Evolutionary conservation across 2,329 filamentous ascomycete species (phyloP), one percentile per base, ranked within the genome.

Genomic region (Pleurostoma richardsiae): DNA sequence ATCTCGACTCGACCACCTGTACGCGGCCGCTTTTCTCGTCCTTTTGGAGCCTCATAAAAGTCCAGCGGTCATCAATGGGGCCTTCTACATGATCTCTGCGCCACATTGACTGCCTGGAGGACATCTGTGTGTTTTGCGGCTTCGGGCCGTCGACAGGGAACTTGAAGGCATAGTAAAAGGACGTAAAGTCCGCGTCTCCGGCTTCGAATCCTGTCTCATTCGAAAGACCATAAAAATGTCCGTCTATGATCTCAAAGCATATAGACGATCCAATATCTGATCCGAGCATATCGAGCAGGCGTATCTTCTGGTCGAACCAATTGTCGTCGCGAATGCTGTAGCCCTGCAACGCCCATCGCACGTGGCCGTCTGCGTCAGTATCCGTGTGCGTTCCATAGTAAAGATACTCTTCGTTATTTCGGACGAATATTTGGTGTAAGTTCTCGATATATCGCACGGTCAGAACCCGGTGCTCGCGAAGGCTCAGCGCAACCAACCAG

Each of bases 21-120:
- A 86, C 63, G 10, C 72, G 62, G 2, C 80, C 79, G 0, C 76
- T 82, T 10, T 56, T 55, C 49, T 88, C 81, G 49, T 88, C 79
- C 31, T 69, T 71, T 29, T 79, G 74, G 2, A 90, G 67, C 4
- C 76, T 76, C 4, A 91, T 66, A 48, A 82, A 79, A 0, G 80
- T 85, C 86, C 86, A 91, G 3, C 84, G 77, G 54, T 90, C 83
- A 53, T 90, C 85, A 11, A 90, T 81, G 0, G 84, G 79, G 0
- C 86, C 86, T 59, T 90, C 86, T 29, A 67, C 69, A 54, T 88
- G 82, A 42, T 85, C 73, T 11, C 86, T 77, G 6, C 86, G 73
- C 77, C 83, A 89, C 40, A 84, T 73, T 26, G 69, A 65, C 40
- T 62, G 56, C 46, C 73, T 71, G n/a, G 68, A 65, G 50, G 68